Conservation (phyloP, 345 rosid genomes). For the Eucalyptus cloeziana region DNA sequence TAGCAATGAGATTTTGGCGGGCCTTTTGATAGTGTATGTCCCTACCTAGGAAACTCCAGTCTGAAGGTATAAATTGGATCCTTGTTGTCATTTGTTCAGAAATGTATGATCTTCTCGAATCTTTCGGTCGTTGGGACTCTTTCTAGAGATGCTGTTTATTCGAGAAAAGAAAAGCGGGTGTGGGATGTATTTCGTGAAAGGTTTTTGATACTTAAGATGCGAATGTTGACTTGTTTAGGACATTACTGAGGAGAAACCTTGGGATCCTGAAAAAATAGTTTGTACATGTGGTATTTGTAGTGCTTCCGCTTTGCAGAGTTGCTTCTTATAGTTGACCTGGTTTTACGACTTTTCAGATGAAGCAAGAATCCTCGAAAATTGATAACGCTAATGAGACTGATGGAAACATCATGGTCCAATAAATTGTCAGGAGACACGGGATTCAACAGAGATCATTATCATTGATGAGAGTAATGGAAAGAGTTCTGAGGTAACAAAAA, state of each 20-base stretch:
- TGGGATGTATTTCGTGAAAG: not conserved
- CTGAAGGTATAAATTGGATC: not conserved
- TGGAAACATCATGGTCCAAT: not conserved
- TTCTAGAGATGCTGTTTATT: not conserved
- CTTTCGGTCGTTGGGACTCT: not conserved
- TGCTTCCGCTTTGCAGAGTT: not conserved
- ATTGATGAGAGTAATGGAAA: slow-evolving; percentile 12
- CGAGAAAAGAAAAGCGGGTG: not conserved
- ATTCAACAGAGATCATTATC: not conserved
- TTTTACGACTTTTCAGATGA: not conserved
- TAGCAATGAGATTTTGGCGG: not conserved
- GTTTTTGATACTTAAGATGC: not conserved
- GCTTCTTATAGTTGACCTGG: not conserved
- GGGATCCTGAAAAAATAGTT: not conserved
- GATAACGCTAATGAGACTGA: not conserved
- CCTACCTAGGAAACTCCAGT: not conserved
- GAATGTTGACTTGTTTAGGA: not conserved
- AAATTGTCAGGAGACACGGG: not conserved
- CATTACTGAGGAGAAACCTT: not conserved
- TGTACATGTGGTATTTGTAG: not conserved
- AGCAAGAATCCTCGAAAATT: slow-evolving; percentile 16
- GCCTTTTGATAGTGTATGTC: not conserved
- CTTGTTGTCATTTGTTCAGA: not conserved
- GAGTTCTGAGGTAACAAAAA: slow-evolving; percentile 5
- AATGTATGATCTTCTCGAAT: not conserved